Evolutionary conservation across 805 yeast genomes (phyloP), one percentile per base, ranked within the genome.

Genomic region (Monosporozyma servazzii): DNA sequence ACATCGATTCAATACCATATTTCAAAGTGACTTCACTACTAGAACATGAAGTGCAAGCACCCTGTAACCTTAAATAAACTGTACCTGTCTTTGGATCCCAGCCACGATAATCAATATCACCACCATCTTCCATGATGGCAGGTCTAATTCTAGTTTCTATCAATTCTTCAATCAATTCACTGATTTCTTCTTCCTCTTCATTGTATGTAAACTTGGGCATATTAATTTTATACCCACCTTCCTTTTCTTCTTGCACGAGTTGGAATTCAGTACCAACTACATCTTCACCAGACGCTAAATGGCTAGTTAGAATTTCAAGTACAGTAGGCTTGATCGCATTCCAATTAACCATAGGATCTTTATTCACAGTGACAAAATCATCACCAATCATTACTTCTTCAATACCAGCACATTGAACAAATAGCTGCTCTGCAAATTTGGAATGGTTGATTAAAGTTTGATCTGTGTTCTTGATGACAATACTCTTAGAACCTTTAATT

Each of bases 121-220:
- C 99, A 55, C 99, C 99, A 63, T 93, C 99, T 62, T 93, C 99
- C 71, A 89, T 96, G 52, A 93, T 89, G 1, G 98, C 96, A 1
- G 99, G 99, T 63, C 96, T 82, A 48, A 93, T 90, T 65, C 97
- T 81, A 1, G 99, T 93, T 54, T 86, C 95, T 51, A 95, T 84
- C 51, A 93, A 75, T 64, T 93, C 98, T 60, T 88, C 86, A 62
- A 93, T 88, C 85, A 90, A 85, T 30, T 86, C 81, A 44, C 88
- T 85, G 1, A 88, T 79, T 69, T 91, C 98, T 50, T 78, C 75
- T 52, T 85, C 89, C 48, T 82, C 87, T 47, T 84, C 95, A 10
- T 64, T 59, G 45, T 67, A 54, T 40, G 64, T 63, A 41, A 65
- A 67, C 41, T 66, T 62, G 2, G 67, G 67, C 37, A 58, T 40